Base-by-base conservation (phyloP, 1,139 yeast genomes). In the Saccharomyces pastorianus region DNA sequence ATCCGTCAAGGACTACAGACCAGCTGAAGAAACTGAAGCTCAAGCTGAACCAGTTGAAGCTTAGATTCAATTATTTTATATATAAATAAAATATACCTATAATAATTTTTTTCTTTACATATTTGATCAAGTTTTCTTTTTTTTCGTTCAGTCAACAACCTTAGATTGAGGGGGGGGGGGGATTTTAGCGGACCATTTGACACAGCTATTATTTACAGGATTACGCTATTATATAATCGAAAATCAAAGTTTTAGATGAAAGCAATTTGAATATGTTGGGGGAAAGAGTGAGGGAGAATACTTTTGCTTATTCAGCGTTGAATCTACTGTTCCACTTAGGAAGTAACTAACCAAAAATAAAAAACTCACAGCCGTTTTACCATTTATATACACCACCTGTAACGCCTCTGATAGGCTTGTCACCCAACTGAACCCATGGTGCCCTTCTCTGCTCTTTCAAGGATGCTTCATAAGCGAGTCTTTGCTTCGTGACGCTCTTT, bases 1-100 rank as follows among this genome's bases (percentile, higher is more conserved):
- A 76, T 77, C 82, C 67, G 96, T 88, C 73, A 83, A 80, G 75
- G 82, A 82, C 73, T 84, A 84, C 84, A 79, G 80, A 76, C 77
- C 76, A 65, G 72, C 68, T 58, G 74, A 67, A 60, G 74, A 70
- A 59, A 17, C 25, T 17, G 73, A 67, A 61, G 69, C 62, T 55
- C 68, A 58, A 51, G 59, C 65, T 49, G 66, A 54, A 50, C 64
- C 63, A 57, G 74, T 68, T 61, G 59, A 51, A 48, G 53, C 41
- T 26, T 52, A 74, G 71, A 68, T 62, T 62, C 50, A 62, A 55
- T 52, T 53, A 51, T 52, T 34, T 49, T 20, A 13, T 48, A 46
- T 44, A 47, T 34, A 34, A 26, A 31, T 14, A 23, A 17, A 38
- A 26, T 20, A 38, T 49, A 41, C 11, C 3, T 46, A 44, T 11